A percentile compares a stretch with the other conserved stretches of the same genome.
These are phyloP conservation scores for Nannizziopsis barbatae DNA, from an alignment of 2,329 filamentous ascomycete genomes.

Conservation along the genomic window DNA sequence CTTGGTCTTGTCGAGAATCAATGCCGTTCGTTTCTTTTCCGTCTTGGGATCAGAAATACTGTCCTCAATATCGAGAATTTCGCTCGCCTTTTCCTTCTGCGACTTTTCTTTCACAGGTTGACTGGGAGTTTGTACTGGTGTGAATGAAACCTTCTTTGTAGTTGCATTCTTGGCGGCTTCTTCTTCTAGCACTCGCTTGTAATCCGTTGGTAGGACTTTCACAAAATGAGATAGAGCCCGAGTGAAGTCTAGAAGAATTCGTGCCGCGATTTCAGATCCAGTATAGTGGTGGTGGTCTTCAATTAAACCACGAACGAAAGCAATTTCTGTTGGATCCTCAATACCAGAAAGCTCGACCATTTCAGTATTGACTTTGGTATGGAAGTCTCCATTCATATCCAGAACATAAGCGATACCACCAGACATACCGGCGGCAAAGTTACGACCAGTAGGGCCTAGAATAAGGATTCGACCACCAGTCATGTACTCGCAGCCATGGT, in stretches of 20 bases:
- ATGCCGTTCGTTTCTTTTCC: constrained; percentile 78
- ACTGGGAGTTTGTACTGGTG: constrained; percentile 50
- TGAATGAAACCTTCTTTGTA: constrained; percentile 72
- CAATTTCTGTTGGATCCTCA: constrained; percentile 77
- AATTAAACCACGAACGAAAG: constrained; percentile 78
- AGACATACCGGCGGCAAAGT: constrained; percentile 98
- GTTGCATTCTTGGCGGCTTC: constrained; percentile 76
- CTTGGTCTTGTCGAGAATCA: constrained; percentile 93
- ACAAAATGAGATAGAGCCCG: constrained; percentile 80
- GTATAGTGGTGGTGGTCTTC: constrained; percentile 98
- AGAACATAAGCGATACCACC: constrained; percentile 93
- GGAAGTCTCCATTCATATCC: constrained; percentile 79
- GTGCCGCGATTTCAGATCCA: constrained; percentile 84
- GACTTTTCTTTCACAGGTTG: constrained; percentile 1
- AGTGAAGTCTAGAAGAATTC: constrained; percentile 90
- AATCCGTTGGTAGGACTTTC: constrained; percentile 88
- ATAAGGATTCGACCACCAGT: constrained; percentile 84
- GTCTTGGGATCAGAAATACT: constrained; percentile 70
- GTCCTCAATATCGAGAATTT: constrained; percentile 80
- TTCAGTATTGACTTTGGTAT: constrained; percentile 88
- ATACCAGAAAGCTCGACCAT: constrained; percentile 87
- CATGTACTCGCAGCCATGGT: constrained; percentile 98
- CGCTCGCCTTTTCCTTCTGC: constrained; percentile 51
- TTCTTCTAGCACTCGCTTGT: constrained; percentile 83
- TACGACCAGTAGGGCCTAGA: constrained; percentile 80